Evolutionary conservation across 306 rosid genomes (phyloP).

Genomic region (Begonia peltatifolia): DNA sequence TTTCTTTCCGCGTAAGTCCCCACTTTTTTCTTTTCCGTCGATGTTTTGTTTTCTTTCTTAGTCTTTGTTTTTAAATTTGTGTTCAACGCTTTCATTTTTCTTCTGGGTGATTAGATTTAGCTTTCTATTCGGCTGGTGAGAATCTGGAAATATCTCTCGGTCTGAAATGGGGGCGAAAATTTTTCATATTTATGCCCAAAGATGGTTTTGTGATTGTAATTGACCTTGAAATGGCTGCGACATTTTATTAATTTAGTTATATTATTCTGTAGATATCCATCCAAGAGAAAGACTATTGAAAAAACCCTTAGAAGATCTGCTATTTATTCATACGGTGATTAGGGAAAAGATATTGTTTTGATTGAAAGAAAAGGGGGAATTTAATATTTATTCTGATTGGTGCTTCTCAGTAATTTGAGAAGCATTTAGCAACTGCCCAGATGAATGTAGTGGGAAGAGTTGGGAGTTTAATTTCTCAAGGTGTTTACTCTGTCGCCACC

Average conservation of each 20-base stretch:
- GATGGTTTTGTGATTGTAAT: not conserved
- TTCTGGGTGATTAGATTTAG: not conserved
- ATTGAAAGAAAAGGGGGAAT: constrained; percentile 5
- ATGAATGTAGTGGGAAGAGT: constrained; percentile 92
- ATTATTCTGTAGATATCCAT: constrained; percentile 24
- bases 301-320: constrained; percentile 9
- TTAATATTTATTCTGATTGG: constrained; percentile 14
- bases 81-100: not conserved
- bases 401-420: constrained; percentile 20
- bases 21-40: not conserved
- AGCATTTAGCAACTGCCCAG: constrained; percentile 16
- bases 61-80: not conserved
- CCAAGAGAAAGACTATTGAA: constrained; percentile 18
- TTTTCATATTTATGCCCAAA: not conserved
- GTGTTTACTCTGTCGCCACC: constrained; percentile 84
- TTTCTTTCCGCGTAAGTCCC: constrained; percentile 3
- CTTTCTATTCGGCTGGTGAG: not conserved
- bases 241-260: constrained; percentile 1
- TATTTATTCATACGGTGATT: constrained; percentile 3
- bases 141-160: not conserved
- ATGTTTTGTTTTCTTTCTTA: not conserved
- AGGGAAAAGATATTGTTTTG: constrained; percentile 12
- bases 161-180: constrained; percentile 1
- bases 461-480: constrained; percentile 76
- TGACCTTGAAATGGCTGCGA: constrained; percentile 1